Base-by-base conservation (phyloP, 2,329 filamentous ascomycete genomes). In the Aspergillus brunneoviolaceus region DNA sequence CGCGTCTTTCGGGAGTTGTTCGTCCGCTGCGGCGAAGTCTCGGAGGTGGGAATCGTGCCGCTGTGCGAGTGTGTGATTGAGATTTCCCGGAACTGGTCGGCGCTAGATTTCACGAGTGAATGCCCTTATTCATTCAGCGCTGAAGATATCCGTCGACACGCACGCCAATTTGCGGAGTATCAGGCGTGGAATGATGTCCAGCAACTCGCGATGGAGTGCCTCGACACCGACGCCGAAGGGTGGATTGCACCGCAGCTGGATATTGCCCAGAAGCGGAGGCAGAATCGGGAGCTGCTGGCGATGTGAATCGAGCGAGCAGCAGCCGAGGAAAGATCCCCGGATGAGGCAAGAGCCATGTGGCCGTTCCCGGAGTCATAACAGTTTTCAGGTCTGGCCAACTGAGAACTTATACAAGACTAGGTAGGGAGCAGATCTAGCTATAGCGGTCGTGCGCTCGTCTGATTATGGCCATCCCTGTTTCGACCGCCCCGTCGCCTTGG, bases 151-250 rank as follows among this genome's bases (percentile, higher is more conserved):
- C n/a, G 64, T 50, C 55, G 25, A 39, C 69, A 73, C 47, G 55
- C 71, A n/a, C 63, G 63, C 7, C 63, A 73, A 27, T 76, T 75
- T 59, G 49, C 65, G n/a, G 58, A 70, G 25, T 76, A 76, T 51
- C 60, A 68, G 47, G 65, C 64, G 25, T 73, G 64, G 25, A 60
- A 74, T 54, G 51, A 64, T 16, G 51, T 72, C 33, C 69, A 64
- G 31, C 55, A 57, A 10, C 69, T 74, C 33, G 74, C 69, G 4
- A 57, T 63, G 54, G 65, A 72, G 48, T 63, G 62, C 51, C 64
- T 77, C 3, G 62, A 63, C 55, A 74, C 73, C 0, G 75, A 77
- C 65, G 65, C 65, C 0, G 74, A 77, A 51, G 74, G 73, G 11
- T 78, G 74, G 72, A 65, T 76, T 16, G 49, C 68, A 6, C 75